Conservation (phyloP, 306 rosid genomes). For the Prosopis cineraria region DNA sequence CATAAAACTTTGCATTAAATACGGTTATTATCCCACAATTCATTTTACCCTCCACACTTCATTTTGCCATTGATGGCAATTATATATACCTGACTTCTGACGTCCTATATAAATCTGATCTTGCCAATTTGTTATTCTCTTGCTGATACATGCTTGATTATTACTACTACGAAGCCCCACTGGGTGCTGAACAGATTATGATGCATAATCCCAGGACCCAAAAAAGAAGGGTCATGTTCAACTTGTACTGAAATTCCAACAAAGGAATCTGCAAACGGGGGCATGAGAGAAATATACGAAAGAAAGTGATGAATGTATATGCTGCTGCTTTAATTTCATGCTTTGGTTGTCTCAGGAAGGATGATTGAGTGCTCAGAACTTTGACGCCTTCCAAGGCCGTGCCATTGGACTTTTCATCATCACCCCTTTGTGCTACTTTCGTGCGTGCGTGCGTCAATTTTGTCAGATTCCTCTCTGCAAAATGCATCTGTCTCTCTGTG, state of each 20-base stretch:
- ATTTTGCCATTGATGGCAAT: neutral
- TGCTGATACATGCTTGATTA: neutral
- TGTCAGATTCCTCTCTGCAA: slow-evolving; percentile 25
- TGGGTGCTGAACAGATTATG: neutral
- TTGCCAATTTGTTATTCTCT: neutral
- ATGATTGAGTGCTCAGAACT: slow-evolving; percentile 6
- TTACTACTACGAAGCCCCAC: neutral
- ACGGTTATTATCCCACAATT: neutral
- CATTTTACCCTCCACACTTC: neutral
- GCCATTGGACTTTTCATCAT: slow-evolving; percentile 19
- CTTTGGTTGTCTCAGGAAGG: neutral
- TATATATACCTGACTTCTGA: neutral
- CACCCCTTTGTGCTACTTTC: neutral
- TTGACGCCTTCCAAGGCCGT: slow-evolving; percentile 13
- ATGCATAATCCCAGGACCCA: neutral
- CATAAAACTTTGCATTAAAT: neutral
- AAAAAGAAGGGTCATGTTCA: neutral
- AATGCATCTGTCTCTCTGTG: neutral
- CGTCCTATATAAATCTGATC: neutral
- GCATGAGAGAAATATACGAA: neutral
- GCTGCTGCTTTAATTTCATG: too few relatives aligned
- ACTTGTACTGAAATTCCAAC: slow-evolving; percentile 6
- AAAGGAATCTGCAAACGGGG: neutral
- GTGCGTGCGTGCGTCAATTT: slow-evolving; percentile 15
- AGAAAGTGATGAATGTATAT: neutral